Percentiles rank a stretch among this genome's conserved stretches.
Conservation (phyloP, 352 stramenopile species). For the Phytophthora constricta region DNA sequence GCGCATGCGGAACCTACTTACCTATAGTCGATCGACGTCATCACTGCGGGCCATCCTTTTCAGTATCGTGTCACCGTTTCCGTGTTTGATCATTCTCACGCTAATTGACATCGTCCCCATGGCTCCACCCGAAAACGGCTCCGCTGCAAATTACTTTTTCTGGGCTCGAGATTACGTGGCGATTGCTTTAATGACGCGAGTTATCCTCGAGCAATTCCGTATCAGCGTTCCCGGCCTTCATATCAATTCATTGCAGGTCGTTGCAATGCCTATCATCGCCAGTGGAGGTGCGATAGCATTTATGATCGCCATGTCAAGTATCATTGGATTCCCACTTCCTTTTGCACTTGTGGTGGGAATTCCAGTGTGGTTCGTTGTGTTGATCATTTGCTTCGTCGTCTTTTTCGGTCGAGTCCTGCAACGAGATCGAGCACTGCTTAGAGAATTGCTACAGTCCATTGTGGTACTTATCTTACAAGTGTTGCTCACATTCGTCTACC, state of each 20-base stretch:
- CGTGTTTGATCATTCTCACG: conserved; percentile 34
- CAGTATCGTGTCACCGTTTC: conserved; percentile 32
- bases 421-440: conserved; percentile 9
- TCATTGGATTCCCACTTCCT: conserved; percentile 51
- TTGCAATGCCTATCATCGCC: conserved; percentile 13
- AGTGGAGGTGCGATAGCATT: conserved; percentile 22
- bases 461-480: conserved; percentile 41
- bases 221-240: conserved; percentile 11
- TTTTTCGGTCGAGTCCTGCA: conserved; percentile 32
- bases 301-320: conserved; percentile 20
- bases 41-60: neutral
- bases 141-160: conserved; percentile 42
- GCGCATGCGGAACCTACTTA: conserved; percentile 16
- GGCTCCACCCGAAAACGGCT: conserved; percentile 21
- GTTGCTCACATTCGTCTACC: conserved; percentile 46
- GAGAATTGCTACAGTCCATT: conserved; percentile 24
- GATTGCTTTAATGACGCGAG: conserved; percentile 36
- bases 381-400: conserved; percentile 24
- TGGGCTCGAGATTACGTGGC: conserved; percentile 38
- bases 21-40: conserved; percentile 12
- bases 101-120: conserved; percentile 37
- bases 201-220: conserved; percentile 42
- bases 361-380: conserved; percentile 21
- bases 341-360: conserved; percentile 40
- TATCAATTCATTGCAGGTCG: conserved; percentile 14